Conservation (phyloP, 371 early-diverging fungal genomes). For the Rhizoclosmatium hyalinum region DNA sequence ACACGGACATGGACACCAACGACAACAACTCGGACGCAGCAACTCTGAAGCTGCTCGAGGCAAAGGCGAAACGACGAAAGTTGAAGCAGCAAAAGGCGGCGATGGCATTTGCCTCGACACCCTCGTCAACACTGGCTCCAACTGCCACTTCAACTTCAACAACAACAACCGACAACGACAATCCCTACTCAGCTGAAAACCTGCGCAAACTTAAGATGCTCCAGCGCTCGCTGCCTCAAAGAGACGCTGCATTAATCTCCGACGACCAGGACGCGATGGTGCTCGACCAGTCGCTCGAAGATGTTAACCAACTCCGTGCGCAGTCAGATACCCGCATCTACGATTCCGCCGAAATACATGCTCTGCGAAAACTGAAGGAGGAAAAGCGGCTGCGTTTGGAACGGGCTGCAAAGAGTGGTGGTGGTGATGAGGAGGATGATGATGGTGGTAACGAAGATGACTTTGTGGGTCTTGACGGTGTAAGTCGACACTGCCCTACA, state of each 20-base stretch:
- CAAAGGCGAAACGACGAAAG: neutral
- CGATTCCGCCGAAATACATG: constrained; percentile 40
- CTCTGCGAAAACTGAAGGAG: constrained; percentile 43
- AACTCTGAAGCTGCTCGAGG: neutral
- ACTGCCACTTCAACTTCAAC: neutral
- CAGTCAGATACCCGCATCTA: constrained; percentile 12
- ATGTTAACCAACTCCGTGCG: neutral
- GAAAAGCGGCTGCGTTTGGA: constrained; percentile 29
- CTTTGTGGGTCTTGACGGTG: constrained; percentile 14
- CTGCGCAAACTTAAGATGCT: neutral
- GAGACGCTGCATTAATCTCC: neutral
- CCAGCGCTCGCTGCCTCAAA: constrained; percentile 10
- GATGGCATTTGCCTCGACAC: neutral
- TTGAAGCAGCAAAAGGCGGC: neutral
- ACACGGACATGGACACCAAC: neutral
- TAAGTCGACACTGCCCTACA: neutral
- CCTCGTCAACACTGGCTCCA: neutral
- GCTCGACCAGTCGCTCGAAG: neutral
- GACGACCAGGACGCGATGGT: neutral
- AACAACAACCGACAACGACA: constrained; percentile 6
- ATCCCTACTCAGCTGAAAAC: constrained; percentile 18
- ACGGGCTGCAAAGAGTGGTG: constrained; percentile 15
- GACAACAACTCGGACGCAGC: constrained; percentile 1
- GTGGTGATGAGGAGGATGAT: constrained; percentile 5
- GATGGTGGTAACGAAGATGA: neutral